Evolutionary conservation across 306 rosid genomes (phyloP).

Genomic region (Geum urbanum): DNA sequence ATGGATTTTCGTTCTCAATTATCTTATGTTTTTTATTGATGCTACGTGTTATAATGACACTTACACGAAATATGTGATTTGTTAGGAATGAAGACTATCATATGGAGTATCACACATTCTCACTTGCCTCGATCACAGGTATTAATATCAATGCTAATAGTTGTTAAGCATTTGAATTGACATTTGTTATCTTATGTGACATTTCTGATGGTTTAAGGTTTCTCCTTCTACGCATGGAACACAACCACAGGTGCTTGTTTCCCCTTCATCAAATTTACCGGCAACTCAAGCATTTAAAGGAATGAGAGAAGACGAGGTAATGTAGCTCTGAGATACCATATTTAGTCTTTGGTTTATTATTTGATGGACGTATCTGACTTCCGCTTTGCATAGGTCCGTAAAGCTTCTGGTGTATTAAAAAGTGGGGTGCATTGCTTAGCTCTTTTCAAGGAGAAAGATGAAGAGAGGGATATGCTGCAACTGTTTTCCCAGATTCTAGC

Average conservation of each 20-base stretch:
- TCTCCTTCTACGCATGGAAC: slow-evolving; percentile 43
- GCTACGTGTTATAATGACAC: slow-evolving; percentile 1
- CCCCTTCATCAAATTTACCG: slow-evolving; percentile 70
- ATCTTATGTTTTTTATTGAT: not conserved
- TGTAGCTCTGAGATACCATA: slow-evolving; percentile 12
- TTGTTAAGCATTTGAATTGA: slow-evolving; percentile 20
- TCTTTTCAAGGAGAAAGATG: slow-evolving; percentile 95
- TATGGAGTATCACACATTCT: slow-evolving; percentile 99
- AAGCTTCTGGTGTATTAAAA: slow-evolving; percentile 94
- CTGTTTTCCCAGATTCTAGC: slow-evolving; percentile 94
- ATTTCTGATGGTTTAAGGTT: slow-evolving; percentile 50
- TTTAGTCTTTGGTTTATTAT: slow-evolving; percentile 22
- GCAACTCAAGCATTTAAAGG: slow-evolving; percentile 82
- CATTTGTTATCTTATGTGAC: slow-evolving; percentile 25
- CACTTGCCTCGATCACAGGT: slow-evolving; percentile 95
- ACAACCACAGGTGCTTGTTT: slow-evolving; percentile 66
- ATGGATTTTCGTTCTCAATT: slow-evolving; percentile 29
- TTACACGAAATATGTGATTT: not conserved
- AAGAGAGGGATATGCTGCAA: slow-evolving; percentile 94
- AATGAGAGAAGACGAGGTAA: slow-evolving; percentile 99
- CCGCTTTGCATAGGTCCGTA: slow-evolving; percentile 59
- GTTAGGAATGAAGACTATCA: slow-evolving; percentile 97
- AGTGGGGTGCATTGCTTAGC: slow-evolving; percentile 98
- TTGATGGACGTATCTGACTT: slow-evolving; percentile 29
- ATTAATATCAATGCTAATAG: slow-evolving; percentile 19